Evolutionary conservation across 495 filamentous ascomycete genomes (phyloP).

Genomic region (Xylaria palmicola): DNA sequence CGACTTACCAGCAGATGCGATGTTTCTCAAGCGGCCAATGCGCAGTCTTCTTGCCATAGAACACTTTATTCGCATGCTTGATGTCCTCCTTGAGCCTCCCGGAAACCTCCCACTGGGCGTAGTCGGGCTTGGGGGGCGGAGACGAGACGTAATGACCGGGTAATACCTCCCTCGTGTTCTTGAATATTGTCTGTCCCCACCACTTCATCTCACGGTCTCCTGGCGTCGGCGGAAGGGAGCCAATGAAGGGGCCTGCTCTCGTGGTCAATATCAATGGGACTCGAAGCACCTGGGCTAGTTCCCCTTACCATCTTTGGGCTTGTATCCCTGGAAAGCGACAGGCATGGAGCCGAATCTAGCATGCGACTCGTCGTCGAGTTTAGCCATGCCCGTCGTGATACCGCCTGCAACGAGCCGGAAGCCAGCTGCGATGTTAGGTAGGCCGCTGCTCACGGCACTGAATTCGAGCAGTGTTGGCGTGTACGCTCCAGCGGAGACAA

Average conservation of each 20-base stretch:
- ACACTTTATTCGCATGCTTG: conserved; percentile 22
- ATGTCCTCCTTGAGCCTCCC: conserved; percentile 31
- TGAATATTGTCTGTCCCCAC: conserved; percentile 55
- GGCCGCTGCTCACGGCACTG: conserved; percentile 43
- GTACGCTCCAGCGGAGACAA: conserved; percentile 58
- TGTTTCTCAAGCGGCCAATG: conserved; percentile 23
- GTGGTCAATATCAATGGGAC: not conserved
- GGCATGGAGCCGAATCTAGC: conserved; percentile 35
- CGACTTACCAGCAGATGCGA: conserved; percentile 39
- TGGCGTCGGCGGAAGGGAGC: conserved; percentile 36
- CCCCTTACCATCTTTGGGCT: conserved; percentile 19
- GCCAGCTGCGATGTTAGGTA: conserved; percentile 48
- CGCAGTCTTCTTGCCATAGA: conserved; percentile 24
- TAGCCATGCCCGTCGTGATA: conserved; percentile 48
- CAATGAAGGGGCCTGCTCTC: conserved; percentile 28
- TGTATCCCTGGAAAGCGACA: conserved; percentile 35
- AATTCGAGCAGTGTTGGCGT: conserved; percentile 59
- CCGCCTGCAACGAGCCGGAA: conserved; percentile 56
- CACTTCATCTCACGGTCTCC: conserved; percentile 50
- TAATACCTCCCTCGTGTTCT: conserved; percentile 48
- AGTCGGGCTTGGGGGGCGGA: conserved; percentile 43
- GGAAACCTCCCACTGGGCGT: conserved; percentile 52
- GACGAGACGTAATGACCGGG: conserved; percentile 47
- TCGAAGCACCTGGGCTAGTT: not conserved
- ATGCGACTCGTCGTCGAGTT: conserved; percentile 28